Conservation (phyloP, 306 rosid genomes). For the Ochetophila trinervis region DNA sequence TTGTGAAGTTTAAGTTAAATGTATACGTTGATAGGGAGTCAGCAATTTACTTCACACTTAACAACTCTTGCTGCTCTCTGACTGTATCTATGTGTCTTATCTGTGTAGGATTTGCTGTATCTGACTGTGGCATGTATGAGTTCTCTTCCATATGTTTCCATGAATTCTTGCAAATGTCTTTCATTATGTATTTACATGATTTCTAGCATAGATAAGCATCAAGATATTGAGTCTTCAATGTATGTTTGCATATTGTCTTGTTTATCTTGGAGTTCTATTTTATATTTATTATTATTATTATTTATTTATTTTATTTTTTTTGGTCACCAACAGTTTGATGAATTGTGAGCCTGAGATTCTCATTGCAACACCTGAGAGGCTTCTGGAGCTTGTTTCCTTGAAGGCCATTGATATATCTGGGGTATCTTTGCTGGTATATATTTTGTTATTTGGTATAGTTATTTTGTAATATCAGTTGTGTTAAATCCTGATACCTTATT, state of each 20-base stretch:
- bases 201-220: background rate
- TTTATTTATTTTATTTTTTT: slow-evolving; percentile 16
- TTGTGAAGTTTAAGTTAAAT: too few relatives aligned
- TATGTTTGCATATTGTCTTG: background rate
- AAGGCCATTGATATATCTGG: slow-evolving; percentile 85
- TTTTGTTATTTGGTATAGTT: background rate
- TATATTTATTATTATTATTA: slow-evolving; percentile 21
- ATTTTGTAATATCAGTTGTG: background rate
- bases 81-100: too few relatives aligned
- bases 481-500: background rate
- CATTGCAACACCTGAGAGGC: slow-evolving; percentile 93
- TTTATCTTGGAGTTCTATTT: background rate
- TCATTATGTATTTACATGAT: background rate
- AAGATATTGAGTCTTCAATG: slow-evolving; percentile 5
- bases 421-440: slow-evolving; percentile 72
- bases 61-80: too few relatives aligned
- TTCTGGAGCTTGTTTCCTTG: slow-evolving; percentile 73
- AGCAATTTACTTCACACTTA: too few relatives aligned
- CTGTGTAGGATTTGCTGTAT: too few relatives aligned
- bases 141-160: too few relatives aligned
- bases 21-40: too few relatives aligned
- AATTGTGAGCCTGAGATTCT: slow-evolving; percentile 95
- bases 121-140: too few relatives aligned
- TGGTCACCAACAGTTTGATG: slow-evolving; percentile 47
- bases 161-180: background rate